These are phyloP conservation scores for Diatrype stigma DNA, from an alignment of 2,329 filamentous ascomycete species.

Conservation along the genomic window DNA sequence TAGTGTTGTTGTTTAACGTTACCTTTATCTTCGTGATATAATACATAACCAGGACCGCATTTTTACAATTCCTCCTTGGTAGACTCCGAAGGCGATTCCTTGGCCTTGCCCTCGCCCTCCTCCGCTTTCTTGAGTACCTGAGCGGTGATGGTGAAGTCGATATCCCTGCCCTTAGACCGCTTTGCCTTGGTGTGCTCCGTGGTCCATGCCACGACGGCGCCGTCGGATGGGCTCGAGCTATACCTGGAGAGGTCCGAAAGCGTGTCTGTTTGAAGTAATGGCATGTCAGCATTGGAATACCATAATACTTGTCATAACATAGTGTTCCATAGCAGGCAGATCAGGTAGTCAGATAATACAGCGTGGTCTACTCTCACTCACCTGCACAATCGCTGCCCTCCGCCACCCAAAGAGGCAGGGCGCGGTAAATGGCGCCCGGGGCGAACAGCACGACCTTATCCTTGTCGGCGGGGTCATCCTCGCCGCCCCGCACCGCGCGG, in stretches of 20 bases:
- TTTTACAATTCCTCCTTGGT: neutral
- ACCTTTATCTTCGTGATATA: too few species aligned
- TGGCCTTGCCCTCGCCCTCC: conserved; percentile 2
- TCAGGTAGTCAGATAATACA: too few species aligned
- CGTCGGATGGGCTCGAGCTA: conserved; percentile 18
- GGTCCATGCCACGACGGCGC: conserved; percentile 26
- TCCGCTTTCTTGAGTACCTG: conserved; percentile 22
- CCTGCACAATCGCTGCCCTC: conserved; percentile 39
- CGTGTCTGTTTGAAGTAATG: neutral
- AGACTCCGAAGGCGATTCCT: neutral
- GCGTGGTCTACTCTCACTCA: too few species aligned
- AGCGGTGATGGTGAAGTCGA: conserved; percentile 32
- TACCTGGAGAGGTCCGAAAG: conserved; percentile 23
- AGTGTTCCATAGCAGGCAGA: too few species aligned
- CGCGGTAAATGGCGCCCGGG: conserved; percentile 46
- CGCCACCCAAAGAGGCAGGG: conserved; percentile 47
- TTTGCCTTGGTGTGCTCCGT: conserved; percentile 26
- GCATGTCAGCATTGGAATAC: too few species aligned
- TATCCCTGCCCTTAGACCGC: conserved; percentile 19
- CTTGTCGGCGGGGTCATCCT: neutral
- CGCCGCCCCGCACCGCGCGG: conserved; percentile 17
- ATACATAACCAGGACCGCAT: too few species aligned
- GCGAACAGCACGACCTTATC: conserved; percentile 44
- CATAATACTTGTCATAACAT: too few species aligned
- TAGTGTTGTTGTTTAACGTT: too few species aligned